Conservation (phyloP, 2,329 filamentous ascomycete genomes). For the Xylaria sp. region DNA sequence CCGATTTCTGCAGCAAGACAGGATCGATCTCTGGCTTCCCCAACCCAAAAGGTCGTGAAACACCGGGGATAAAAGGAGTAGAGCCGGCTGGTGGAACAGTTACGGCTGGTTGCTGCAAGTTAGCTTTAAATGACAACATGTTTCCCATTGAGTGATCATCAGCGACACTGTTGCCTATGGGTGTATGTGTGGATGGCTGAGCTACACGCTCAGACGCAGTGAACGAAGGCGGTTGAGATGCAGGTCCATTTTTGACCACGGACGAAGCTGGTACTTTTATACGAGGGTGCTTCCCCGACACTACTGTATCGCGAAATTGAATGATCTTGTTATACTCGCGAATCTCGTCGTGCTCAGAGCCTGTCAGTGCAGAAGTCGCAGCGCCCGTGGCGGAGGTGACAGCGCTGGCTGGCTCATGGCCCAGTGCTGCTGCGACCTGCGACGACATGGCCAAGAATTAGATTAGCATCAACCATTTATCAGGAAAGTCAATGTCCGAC, state of each 20-base stretch:
- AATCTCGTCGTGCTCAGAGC: conserved; percentile 59
- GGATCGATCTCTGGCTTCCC: conserved; percentile 76
- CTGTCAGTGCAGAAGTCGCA: conserved; percentile 29
- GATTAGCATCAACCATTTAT: conserved; percentile 27
- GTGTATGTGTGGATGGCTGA: conserved; percentile 24
- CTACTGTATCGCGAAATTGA: conserved; percentile 78
- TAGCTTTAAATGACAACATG: conserved; percentile 45
- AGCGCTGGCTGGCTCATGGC: conserved; percentile 27
- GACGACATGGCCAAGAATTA: conserved; percentile 30
- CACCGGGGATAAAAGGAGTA: conserved; percentile 44
- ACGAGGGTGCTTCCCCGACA: conserved; percentile 74
- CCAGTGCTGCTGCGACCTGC: conserved; percentile 23
- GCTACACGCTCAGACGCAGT: conserved; percentile 35
- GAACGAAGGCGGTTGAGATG: conserved; percentile 33
- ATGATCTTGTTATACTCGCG: conserved; percentile 81
- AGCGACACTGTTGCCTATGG: conserved; percentile 31
- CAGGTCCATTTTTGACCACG: conserved; percentile 34
- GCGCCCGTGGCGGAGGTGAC: conserved; percentile 5
- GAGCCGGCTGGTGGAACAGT: conserved; percentile 31
- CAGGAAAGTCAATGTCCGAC: conserved; percentile 13
- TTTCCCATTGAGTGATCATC: conserved; percentile 41
- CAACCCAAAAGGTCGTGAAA: conserved; percentile 51
- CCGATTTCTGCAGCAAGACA: conserved; percentile 84
- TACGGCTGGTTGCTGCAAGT: conserved; percentile 44
- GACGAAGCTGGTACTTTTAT: conserved; percentile 58